These are phyloP conservation scores for Mycena pura DNA, from an alignment of 768 basidiomycete species.

Conservation along the genomic window DNA sequence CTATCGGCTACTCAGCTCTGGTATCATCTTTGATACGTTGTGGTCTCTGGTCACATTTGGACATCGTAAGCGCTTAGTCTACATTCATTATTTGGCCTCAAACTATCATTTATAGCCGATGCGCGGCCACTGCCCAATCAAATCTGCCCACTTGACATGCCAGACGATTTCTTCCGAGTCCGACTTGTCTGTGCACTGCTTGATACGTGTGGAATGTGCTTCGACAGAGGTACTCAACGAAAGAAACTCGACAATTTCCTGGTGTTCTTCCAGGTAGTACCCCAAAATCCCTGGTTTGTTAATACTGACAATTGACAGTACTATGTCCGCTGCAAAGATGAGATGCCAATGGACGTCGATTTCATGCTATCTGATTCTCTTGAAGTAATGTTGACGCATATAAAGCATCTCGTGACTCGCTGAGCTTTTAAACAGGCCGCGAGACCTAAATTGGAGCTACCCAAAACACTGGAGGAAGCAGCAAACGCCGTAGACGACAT, in stretches of 20 bases:
- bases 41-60: constrained; percentile 97
- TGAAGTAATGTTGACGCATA: constrained; percentile 59
- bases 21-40: constrained; percentile 89
- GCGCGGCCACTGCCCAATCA: constrained; percentile 86
- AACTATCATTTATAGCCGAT: constrained; percentile 63
- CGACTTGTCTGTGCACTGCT: constrained; percentile 90
- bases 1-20: constrained; percentile 88
- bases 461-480: constrained; percentile 85
- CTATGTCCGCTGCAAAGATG: constrained; percentile 88
- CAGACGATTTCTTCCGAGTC: constrained; percentile 95
- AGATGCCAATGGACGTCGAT: constrained; percentile 96
- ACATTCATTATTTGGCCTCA: constrained; percentile 5
- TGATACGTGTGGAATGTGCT: constrained; percentile 97
- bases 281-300: not conserved
- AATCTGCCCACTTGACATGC: constrained; percentile 80
- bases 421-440: constrained; percentile 61
- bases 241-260: constrained; percentile 94
- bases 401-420: not conserved
- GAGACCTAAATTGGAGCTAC: constrained; percentile 77
- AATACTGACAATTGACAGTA: constrained; percentile 52
- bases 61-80: constrained; percentile 71
- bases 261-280: constrained; percentile 85
- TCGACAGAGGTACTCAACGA: constrained; percentile 91
- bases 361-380: constrained; percentile 96
- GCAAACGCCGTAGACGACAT: constrained; percentile 90